These are phyloP conservation scores for Fremontodendron californicum DNA, from an alignment of 345 rosid species.

Conservation along the genomic window DNA sequence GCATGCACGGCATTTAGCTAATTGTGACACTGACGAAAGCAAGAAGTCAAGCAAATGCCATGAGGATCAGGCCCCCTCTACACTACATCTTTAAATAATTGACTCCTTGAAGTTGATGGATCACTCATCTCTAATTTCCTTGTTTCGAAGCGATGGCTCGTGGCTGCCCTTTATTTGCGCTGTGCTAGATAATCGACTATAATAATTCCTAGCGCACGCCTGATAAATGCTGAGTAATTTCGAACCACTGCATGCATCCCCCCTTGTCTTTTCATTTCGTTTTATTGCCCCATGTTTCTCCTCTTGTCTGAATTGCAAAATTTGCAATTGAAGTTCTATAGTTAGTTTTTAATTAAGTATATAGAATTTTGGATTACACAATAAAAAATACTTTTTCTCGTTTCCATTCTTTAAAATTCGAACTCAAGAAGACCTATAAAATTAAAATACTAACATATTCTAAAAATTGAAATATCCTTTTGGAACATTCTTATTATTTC, in stretches of 20 bases:
- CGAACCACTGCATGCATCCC: not conserved
- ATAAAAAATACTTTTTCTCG: too few relatives aligned
- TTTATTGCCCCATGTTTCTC: not conserved
- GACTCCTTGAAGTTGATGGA: not conserved
- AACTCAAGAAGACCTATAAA: too few relatives aligned
- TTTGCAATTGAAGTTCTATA: too few relatives aligned
- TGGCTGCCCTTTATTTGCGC: not conserved
- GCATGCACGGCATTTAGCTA: not conserved
- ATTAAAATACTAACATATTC: too few relatives aligned
- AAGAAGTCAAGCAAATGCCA: not conserved
- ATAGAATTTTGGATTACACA: too few relatives aligned
- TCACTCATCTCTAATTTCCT: not conserved
- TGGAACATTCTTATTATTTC: too few relatives aligned
- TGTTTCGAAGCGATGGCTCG: not conserved
- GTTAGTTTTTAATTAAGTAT: too few relatives aligned
- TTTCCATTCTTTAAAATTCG: too few relatives aligned
- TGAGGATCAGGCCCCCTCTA: not conserved
- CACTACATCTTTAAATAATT: slow-evolving; percentile 1
- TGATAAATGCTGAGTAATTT: not conserved
- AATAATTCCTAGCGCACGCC: not conserved
- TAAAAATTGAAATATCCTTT: too few relatives aligned
- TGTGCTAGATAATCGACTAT: not conserved
- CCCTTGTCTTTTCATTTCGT: not conserved
- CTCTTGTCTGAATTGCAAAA: too few relatives aligned
- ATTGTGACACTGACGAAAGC: not conserved